These are phyloP conservation scores for Tricholoma flavovirens DNA, from an alignment of 768 basidiomycete species.

Conservation along the genomic window DNA sequence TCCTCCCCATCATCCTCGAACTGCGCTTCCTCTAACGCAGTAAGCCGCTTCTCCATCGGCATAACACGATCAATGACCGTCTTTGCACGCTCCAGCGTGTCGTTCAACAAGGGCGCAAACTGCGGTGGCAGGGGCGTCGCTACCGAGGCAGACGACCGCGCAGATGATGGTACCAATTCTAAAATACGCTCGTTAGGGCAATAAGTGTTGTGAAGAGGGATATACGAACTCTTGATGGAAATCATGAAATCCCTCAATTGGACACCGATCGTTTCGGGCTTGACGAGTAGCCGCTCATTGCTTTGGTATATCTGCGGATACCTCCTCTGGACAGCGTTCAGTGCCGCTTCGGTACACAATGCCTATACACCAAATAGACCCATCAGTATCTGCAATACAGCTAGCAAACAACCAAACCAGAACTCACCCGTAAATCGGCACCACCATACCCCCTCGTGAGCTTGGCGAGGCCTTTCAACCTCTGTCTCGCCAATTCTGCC, in stretches of 20 bases:
- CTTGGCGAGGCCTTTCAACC: slow-evolving; percentile 60
- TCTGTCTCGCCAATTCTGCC: slow-evolving; percentile 9
- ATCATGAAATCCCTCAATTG: slow-evolving; percentile 94
- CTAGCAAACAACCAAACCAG: slow-evolving; percentile 30
- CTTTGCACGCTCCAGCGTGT: slow-evolving; percentile 68
- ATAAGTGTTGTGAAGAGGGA: not conserved
- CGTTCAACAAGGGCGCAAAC: slow-evolving; percentile 69
- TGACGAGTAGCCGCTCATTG: slow-evolving; percentile 74
- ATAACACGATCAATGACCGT: slow-evolving; percentile 65
- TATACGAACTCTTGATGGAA: slow-evolving; percentile 80
- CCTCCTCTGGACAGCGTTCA: slow-evolving; percentile 92
- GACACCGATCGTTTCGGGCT: slow-evolving; percentile 81
- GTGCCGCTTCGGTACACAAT: slow-evolving; percentile 90
- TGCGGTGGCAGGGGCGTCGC: slow-evolving; percentile 84
- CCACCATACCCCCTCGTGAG: slow-evolving; percentile 97
- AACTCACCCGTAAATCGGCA: slow-evolving; percentile 80
- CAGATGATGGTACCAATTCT: slow-evolving; percentile 95
- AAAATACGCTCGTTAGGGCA: slow-evolving; percentile 4
- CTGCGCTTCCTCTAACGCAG: slow-evolving; percentile 90
- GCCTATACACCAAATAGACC: slow-evolving; percentile 45
- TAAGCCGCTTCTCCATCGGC: slow-evolving; percentile 75
- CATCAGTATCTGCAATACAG: not conserved
- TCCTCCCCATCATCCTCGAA: slow-evolving; percentile 71
- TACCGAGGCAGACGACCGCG: slow-evolving; percentile 80
- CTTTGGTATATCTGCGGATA: slow-evolving; percentile 98